phyloP scores from a whole-genome alignment of 1,139 yeast species.

The Yamadazyma siamensis region DNA sequence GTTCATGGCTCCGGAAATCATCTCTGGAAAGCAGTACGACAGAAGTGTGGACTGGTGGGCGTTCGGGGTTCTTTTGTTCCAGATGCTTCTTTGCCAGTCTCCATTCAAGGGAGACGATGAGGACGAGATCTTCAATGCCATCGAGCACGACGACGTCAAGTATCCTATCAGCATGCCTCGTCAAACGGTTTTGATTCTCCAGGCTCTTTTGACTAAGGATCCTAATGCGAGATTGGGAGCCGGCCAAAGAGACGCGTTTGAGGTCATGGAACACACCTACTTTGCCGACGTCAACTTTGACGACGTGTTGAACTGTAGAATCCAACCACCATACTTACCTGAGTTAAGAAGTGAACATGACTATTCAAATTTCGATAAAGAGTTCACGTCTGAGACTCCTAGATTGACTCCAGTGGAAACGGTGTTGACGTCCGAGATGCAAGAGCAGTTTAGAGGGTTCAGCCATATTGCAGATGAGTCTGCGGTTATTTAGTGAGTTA shows the following conservation, averaged over 20 bases:
- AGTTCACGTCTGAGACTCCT: constrained; percentile 93
- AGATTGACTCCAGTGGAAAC: constrained; percentile 93
- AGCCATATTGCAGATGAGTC: constrained; percentile 79
- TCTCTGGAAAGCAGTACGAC: constrained; percentile 87
- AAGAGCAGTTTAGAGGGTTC: constrained; percentile 96
- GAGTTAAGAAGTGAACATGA: constrained; percentile 85
- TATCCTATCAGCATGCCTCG: constrained; percentile 98
- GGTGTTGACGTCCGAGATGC: constrained; percentile 80
- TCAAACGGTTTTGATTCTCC: constrained; percentile 91
- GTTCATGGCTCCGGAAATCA: constrained; percentile 97
- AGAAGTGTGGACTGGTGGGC: constrained; percentile 99
- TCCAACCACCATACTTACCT: constrained; percentile 83
- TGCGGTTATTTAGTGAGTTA: constrained; percentile 33
- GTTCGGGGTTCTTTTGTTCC: constrained; percentile 91
- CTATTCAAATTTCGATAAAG: constrained; percentile 89
- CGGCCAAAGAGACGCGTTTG: constrained; percentile 83
- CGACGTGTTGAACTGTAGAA: constrained; percentile 68
- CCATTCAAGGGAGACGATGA: constrained; percentile 99
- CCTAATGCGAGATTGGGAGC: constrained; percentile 82
- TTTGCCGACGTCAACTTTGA: constrained; percentile 88
- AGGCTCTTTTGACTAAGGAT: constrained; percentile 85
- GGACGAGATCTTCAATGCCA: constrained; percentile 97
- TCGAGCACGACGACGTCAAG: constrained; percentile 93
- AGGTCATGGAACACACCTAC: constrained; percentile 93
- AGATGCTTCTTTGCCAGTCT: constrained; percentile 93